A percentile compares a stretch with the other conserved stretches of the same genome.
These are phyloP conservation scores for Gautieria morchelliformis DNA, from an alignment of 768 basidiomycete species.

Conservation along the genomic window DNA sequence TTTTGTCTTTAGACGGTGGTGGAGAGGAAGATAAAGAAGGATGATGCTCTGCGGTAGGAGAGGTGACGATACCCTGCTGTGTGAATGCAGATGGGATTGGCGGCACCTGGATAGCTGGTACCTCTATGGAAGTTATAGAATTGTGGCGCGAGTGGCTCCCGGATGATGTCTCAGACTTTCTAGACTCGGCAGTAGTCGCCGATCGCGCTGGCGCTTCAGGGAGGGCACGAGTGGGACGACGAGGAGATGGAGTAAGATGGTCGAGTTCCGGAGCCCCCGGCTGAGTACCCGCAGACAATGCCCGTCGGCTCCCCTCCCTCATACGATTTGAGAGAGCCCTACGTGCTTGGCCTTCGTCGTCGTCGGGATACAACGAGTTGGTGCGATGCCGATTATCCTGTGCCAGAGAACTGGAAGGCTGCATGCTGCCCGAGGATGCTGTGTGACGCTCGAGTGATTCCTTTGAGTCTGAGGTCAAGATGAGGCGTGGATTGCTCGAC, in stretches of 20 bases:
- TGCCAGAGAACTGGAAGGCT: not conserved
- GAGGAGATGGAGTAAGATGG: not conserved
- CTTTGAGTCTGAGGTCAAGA: not conserved
- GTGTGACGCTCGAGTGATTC: not conserved
- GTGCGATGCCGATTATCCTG: not conserved
- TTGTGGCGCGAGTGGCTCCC: not conserved
- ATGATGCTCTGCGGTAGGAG: not conserved
- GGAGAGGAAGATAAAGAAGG: not conserved
- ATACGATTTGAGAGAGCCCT: not conserved
- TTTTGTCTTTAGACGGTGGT: conserved; percentile 1
- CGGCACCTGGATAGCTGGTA: not conserved
- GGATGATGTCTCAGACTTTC: not conserved
- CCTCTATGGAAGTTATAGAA: not conserved
- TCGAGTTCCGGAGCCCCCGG: not conserved
- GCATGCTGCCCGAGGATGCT: not conserved
- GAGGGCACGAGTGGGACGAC: not conserved
- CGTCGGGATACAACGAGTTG: not conserved
- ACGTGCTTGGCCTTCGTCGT: not conserved
- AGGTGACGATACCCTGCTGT: not conserved
- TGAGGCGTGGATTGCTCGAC: not conserved
- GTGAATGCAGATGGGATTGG: not conserved
- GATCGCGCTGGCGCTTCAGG: not conserved
- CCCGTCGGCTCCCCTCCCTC: not conserved
- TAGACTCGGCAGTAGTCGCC: not conserved
- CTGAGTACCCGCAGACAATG: not conserved